phyloP scores from a whole-genome alignment of 768 basidiomycete species.

The Polyporus arcularius region DNA sequence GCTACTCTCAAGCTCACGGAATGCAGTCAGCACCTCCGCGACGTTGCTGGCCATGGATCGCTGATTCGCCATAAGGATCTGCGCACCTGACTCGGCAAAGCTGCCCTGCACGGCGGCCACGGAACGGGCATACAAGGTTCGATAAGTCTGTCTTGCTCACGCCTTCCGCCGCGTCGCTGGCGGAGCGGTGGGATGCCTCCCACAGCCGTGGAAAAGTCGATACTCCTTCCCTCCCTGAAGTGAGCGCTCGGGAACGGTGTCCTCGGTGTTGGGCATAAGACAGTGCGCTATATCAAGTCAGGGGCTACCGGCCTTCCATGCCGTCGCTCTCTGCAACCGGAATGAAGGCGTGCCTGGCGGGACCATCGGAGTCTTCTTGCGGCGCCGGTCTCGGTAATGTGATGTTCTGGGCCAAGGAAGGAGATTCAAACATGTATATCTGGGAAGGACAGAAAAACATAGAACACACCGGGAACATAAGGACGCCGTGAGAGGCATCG shows the following conservation, averaged over 20 bases:
- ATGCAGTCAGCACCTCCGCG: too few relatives aligned
- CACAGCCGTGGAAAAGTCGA: constrained; percentile 15
- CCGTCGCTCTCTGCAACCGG: too few relatives aligned
- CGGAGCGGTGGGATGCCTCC: constrained; percentile 15
- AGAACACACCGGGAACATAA: constrained; percentile 14
- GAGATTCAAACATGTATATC: constrained; percentile 9
- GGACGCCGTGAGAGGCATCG: neutral
- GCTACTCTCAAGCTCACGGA: too few relatives aligned
- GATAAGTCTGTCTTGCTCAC: neutral
- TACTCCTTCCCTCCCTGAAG: neutral
- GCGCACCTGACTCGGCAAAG: too few relatives aligned
- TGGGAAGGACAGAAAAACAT: neutral
- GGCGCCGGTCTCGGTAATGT: neutral
- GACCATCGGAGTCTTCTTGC: neutral
- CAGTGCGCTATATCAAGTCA: constrained; percentile 1
- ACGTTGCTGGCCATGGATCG: too few relatives aligned
- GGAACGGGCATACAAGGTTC: neutral
- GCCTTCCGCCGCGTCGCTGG: neutral
- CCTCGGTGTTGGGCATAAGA: constrained; percentile 11
- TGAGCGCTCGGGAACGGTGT: neutral
- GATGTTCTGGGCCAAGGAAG: neutral
- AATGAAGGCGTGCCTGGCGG: neutral
- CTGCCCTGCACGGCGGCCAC: too few relatives aligned
- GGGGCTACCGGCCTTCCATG: neutral
- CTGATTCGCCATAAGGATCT: too few relatives aligned